phyloP scores from a whole-genome alignment of 2,329 filamentous ascomycete genomes.

The Hypoxylon sp. region DNA sequence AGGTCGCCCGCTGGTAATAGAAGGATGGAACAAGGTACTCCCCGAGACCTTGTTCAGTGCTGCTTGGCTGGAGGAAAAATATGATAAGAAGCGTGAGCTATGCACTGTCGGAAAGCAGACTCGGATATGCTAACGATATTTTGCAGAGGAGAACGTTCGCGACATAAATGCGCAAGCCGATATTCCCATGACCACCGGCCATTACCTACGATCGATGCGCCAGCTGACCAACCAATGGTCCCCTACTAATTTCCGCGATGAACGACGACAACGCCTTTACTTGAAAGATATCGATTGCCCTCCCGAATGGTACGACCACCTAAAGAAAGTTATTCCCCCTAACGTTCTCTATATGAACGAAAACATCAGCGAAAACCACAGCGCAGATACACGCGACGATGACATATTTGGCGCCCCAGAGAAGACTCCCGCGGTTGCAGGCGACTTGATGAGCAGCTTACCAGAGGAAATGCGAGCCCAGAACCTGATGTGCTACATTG shows the following conservation, averaged over 20 bases:
- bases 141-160: slow-evolving; percentile 81
- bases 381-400: slow-evolving; percentile 51
- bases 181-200: slow-evolving; percentile 85
- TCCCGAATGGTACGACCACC: slow-evolving; percentile 82
- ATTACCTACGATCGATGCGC: slow-evolving; percentile 90
- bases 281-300: slow-evolving; percentile 98
- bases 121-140: slow-evolving; percentile 40
- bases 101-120: neutral
- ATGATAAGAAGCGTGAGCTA: slow-evolving; percentile 79
- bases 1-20: slow-evolving; percentile 90
- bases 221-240: slow-evolving; percentile 87
- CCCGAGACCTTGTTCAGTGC: slow-evolving; percentile 82
- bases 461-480: slow-evolving; percentile 89
- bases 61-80: slow-evolving; percentile 82
- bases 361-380: slow-evolving; percentile 62
- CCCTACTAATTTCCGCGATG: slow-evolving; percentile 79
- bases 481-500: slow-evolving; percentile 98
- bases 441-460: slow-evolving; percentile 94
- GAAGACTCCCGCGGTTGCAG: slow-evolving; percentile 75
- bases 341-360: slow-evolving; percentile 93
- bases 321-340: slow-evolving; percentile 81
- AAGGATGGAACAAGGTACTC: slow-evolving; percentile 83
- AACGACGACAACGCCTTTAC: slow-evolving; percentile 86
- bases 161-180: slow-evolving; percentile 80
- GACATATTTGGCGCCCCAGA: slow-evolving; percentile 62